Conservation (phyloP, 2,329 filamentous ascomycete genomes). For the Venturia aucupariae region DNA sequence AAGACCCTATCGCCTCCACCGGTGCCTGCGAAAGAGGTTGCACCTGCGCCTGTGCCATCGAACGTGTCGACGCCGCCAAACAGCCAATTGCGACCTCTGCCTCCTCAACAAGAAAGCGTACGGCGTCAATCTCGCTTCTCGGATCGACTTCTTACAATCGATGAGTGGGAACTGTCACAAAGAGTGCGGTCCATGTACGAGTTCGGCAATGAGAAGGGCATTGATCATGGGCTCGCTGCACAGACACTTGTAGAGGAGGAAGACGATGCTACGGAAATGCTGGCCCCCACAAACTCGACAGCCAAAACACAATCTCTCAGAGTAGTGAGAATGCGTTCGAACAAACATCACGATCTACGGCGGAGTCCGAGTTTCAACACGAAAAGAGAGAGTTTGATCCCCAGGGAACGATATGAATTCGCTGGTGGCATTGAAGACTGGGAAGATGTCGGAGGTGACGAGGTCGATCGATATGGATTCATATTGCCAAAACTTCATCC, state of each 20-base stretch:
- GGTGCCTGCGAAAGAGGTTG: background rate
- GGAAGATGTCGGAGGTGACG: constrained; percentile 48
- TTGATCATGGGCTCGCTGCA: constrained; percentile 25
- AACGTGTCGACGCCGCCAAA: background rate
- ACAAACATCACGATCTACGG: background rate
- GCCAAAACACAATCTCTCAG: background rate
- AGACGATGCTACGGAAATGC: constrained; percentile 9
- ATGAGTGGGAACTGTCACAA: constrained; percentile 54
- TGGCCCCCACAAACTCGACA: background rate
- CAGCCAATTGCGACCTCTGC: background rate
- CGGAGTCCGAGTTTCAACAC: constrained; percentile 21
- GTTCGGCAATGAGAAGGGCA: constrained; percentile 48
- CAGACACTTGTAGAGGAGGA: constrained; percentile 15
- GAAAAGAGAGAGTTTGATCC: constrained; percentile 27
- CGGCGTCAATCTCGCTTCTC: background rate
- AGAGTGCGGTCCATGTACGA: constrained; percentile 57
- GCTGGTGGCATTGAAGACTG: constrained; percentile 58
- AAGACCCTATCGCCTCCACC: background rate
- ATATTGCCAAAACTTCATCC: constrained; percentile 37
- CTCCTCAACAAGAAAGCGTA: background rate
- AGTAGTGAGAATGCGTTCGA: background rate
- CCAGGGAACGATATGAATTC: constrained; percentile 45
- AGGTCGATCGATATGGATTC: constrained; percentile 59
- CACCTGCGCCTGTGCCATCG: background rate
- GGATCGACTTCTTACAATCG: constrained; percentile 44